Evolutionary conservation across 805 yeast genomes (phyloP).

Genomic region (Metschnikowia hibisci): DNA sequence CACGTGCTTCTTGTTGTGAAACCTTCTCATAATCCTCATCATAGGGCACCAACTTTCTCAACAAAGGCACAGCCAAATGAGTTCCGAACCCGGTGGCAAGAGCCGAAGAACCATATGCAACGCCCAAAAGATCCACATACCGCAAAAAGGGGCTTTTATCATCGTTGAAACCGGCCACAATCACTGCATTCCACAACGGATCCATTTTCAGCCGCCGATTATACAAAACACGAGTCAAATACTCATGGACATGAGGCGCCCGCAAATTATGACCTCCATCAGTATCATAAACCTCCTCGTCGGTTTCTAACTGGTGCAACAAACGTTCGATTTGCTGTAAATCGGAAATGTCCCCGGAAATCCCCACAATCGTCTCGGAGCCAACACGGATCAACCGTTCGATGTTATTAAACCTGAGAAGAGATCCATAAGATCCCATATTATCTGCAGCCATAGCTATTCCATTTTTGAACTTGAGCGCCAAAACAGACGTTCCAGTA

Average conservation of each 20-base stretch:
- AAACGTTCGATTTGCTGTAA: constrained; percentile 76
- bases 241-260: constrained; percentile 88
- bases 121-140: constrained; percentile 90
- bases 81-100: constrained; percentile 97
- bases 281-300: constrained; percentile 76
- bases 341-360: constrained; percentile 93
- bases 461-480: constrained; percentile 86
- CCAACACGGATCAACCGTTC: constrained; percentile 88
- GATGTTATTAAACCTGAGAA: constrained; percentile 78
- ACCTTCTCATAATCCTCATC: constrained; percentile 73
- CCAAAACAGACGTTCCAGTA: constrained; percentile 94
- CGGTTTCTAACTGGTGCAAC: constrained; percentile 68
- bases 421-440: constrained; percentile 87
- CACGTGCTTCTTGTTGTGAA: constrained; percentile 69
- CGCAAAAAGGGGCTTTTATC: constrained; percentile 64
- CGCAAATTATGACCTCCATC: constrained; percentile 56
- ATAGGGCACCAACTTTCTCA: constrained; percentile 76
- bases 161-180: constrained; percentile 85
- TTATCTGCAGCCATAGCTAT: constrained; percentile 94
- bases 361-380: constrained; percentile 79
- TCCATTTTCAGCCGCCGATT: constrained; percentile 87
- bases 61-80: constrained; percentile 86
- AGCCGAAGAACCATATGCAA: constrained; percentile 80
- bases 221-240: constrained; percentile 79
- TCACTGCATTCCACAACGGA: constrained; percentile 91